Conservation (phyloP, 2,329 filamentous ascomycete species). For the Fusarium denticulatum region DNA sequence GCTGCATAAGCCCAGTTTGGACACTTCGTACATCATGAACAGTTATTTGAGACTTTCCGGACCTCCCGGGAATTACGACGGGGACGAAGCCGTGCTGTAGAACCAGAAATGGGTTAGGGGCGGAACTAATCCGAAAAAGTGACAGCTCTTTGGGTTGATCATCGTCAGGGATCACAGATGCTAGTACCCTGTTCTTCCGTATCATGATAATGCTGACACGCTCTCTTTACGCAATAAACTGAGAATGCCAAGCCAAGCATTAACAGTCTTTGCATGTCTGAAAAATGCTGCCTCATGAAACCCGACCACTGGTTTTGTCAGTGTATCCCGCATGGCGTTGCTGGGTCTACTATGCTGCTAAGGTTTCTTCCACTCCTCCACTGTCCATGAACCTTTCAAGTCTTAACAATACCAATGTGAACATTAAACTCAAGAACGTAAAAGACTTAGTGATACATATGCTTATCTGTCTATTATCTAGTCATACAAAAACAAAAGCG, state of each 20-base stretch:
- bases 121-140: not conserved
- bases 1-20: not conserved
- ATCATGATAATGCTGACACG: not conserved
- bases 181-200: not conserved
- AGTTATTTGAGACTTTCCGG: not conserved
- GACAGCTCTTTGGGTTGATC: not conserved
- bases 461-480: not conserved
- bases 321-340: not conserved
- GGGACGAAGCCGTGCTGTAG: not conserved
- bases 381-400: not conserved
- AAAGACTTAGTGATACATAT: rapidly evolving
- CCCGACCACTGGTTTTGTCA: not conserved
- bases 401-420: not conserved
- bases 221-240: not conserved
- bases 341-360: not conserved
- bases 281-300: not conserved
- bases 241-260: not conserved
- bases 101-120: not conserved
- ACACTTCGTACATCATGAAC: not conserved
- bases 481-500: not conserved
- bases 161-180: not conserved
- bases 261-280: not conserved
- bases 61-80: not conserved
- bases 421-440: not conserved
- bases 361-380: too few species aligned